Base-by-base conservation (phyloP, 73 alveolate genomes). In the Breviolum minutum region DNA sequence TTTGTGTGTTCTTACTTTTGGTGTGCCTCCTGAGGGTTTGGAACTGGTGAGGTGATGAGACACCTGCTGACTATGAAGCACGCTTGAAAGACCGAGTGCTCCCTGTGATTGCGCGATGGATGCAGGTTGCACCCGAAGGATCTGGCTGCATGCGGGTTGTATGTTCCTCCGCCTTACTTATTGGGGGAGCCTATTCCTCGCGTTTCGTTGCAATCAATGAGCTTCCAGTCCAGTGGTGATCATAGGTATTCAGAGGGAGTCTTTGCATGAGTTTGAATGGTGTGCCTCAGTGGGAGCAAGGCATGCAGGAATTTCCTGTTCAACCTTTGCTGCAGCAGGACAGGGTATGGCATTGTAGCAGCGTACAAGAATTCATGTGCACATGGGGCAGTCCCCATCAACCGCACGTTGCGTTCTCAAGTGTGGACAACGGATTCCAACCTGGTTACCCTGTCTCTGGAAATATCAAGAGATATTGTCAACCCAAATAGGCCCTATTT, bases 321-420 rank as follows among this genome's bases (percentile, higher is more conserved):
- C 94, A 86, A 26, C 94, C 94, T 26, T 62, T 86, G 94, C 94
- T 86, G 62, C 94, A 86, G 81, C 77, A 86, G 94, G 94, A 62
- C 81, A 6, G 77, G 77, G 77, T 40, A 40, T 40, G 81, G 92
- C 54, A 22, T 20, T n/a, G 64, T 27, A 20, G 63, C 63, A 26
- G 27, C 5, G n/a, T 13, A 13, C 32, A 61, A 71, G 1, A 20
- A 30, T 71, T 71, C 13, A 0, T 48, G 30, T 17, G 10, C 81
- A 71, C 81, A 20, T 20, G 81, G 26, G 81, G 32, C 10, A 40
- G 54, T 0, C 54, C 54, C 54, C 54, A 40, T 40, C 54, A 40
- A 40, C 54, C 54, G 54, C 54, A 40, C 54, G 54, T 40, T 40
- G 54, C 54, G 54, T 40, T 40, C 54, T 40, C 54, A 40, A 40